Conservation (phyloP, 495 filamentous ascomycete genomes). For the Sporormia fimetaria region DNA sequence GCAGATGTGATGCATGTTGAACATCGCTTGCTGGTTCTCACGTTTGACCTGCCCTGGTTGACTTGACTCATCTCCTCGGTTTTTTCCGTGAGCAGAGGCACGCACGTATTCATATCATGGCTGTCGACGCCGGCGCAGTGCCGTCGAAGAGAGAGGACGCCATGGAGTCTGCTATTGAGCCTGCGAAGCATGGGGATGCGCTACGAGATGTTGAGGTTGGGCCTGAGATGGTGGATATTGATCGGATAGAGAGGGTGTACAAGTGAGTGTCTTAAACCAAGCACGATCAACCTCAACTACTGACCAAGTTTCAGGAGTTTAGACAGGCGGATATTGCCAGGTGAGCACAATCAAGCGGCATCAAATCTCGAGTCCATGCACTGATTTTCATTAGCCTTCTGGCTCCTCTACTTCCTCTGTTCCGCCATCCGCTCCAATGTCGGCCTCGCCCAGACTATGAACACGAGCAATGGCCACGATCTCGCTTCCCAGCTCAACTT, state of each 20-base stretch:
- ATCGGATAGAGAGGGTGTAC: constrained; percentile 53
- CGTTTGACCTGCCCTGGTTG: too few species aligned
- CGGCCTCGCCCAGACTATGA: constrained; percentile 86
- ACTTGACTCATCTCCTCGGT: too few species aligned
- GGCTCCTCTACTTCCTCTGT: constrained; percentile 86
- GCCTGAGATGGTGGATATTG: constrained; percentile 39
- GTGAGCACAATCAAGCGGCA: constrained; percentile 25
- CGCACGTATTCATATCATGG: too few species aligned
- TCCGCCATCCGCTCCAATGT: constrained; percentile 87
- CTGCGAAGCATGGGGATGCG: constrained; percentile 16
- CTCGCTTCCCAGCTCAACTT: constrained; percentile 55
- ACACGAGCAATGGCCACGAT: constrained; percentile 53
- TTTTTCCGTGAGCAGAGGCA: too few species aligned
- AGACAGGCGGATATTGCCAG: constrained; percentile 71
- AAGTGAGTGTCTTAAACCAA: constrained; percentile 34
- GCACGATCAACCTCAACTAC: constrained; percentile 1
- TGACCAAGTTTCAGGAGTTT: constrained; percentile 45
- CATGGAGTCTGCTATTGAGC: neutral
- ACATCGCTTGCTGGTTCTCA: too few species aligned
- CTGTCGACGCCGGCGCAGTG: neutral
- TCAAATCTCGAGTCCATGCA: neutral
- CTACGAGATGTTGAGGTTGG: constrained; percentile 32
- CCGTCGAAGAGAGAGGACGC: constrained; percentile 6
- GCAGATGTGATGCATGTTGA: too few species aligned
- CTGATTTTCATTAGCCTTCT: constrained; percentile 53